Conservation (phyloP, 495 filamentous ascomycete genomes). For the Penicillium desertorum region DNA sequence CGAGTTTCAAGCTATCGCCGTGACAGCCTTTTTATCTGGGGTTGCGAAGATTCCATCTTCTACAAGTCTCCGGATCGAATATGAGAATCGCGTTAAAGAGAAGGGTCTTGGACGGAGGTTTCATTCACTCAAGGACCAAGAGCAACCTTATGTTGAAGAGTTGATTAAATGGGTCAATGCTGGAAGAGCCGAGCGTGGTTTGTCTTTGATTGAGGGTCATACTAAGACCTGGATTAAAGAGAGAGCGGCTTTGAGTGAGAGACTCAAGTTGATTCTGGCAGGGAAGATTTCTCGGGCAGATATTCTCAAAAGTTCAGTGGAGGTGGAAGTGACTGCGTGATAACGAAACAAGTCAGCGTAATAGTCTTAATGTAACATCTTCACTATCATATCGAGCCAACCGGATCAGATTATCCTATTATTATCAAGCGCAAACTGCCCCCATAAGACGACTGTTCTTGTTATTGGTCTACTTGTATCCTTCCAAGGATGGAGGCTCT, state of each 20-base stretch:
- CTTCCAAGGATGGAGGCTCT: background rate
- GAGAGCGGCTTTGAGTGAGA: conserved; percentile 32
- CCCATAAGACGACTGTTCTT: too few relatives aligned
- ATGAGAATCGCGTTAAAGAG: conserved; percentile 39
- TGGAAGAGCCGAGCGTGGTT: conserved; percentile 28
- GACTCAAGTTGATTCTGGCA: conserved; percentile 22
- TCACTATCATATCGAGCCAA: too few relatives aligned
- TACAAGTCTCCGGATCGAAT: conserved; percentile 53
- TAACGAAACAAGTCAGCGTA: background rate
- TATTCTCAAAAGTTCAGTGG: conserved; percentile 6
- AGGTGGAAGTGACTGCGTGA: conserved; percentile 15
- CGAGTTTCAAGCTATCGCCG: conserved; percentile 63
- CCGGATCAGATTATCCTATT: too few relatives aligned
- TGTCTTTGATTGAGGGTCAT: conserved; percentile 44
- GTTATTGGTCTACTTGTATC: too few relatives aligned
- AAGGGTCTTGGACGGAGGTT: conserved; percentile 55
- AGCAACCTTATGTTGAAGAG: conserved; percentile 55
- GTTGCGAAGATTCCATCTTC: conserved; percentile 48
- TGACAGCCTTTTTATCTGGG: conserved; percentile 56
- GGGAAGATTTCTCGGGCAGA: conserved; percentile 3
- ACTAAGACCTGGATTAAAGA: conserved; percentile 44
- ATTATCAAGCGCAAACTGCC: too few relatives aligned
- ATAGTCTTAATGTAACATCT: background rate
- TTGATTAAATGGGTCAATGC: conserved; percentile 56
- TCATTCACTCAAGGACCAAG: conserved; percentile 53